phyloP scores from a whole-genome alignment of 441 rosid genomes.

The Populus hybrid region DNA sequence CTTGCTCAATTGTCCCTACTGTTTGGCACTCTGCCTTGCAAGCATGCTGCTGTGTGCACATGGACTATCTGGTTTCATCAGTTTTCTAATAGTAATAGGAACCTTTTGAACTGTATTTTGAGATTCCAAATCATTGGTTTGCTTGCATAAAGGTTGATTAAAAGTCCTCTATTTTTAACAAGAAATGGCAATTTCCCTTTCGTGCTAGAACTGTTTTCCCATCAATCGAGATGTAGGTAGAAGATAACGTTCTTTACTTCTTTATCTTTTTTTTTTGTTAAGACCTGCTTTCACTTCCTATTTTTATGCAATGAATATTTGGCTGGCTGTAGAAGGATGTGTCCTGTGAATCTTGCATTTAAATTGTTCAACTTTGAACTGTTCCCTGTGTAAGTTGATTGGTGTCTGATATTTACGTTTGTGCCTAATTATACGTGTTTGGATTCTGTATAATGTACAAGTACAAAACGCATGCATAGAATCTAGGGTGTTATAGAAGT shows the following conservation, averaged over 20 bases:
- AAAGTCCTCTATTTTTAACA: background rate
- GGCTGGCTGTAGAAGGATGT: background rate
- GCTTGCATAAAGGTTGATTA: background rate
- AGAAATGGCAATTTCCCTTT: background rate
- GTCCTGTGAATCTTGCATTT: background rate
- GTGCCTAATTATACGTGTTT: background rate
- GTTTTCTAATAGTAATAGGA: background rate
- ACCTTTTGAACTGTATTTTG: background rate
- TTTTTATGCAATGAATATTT: background rate
- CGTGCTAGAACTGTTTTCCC: background rate
- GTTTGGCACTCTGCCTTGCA: background rate
- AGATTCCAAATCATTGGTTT: background rate
- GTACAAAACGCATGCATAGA: background rate
- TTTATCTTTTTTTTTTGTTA: background rate
- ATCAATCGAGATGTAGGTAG: background rate
- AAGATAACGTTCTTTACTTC: background rate
- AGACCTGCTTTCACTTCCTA: background rate
- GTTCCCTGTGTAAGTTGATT: background rate
- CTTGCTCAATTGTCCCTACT: background rate
- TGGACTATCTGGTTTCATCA: background rate
- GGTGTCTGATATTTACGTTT: background rate
- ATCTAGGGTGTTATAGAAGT: background rate
- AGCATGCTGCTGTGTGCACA: background rate
- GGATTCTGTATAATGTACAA: background rate
- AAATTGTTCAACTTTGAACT: background rate